Evolutionary conservation across 2,329 filamentous ascomycete genomes (phyloP).

Genomic region (Phialocephala sp.): DNA sequence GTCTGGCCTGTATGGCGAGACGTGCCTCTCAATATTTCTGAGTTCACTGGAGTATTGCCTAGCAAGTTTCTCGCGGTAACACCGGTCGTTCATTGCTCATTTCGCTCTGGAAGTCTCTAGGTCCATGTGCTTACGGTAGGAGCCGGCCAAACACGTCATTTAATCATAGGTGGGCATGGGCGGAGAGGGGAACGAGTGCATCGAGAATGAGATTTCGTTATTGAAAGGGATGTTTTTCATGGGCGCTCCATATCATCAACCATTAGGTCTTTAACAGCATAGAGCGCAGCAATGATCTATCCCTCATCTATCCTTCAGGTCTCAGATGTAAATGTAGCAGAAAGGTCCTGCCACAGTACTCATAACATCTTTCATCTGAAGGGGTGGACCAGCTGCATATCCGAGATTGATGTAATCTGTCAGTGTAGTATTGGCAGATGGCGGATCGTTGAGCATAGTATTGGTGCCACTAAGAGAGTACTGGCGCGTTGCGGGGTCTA

Average conservation of each 20-base stretch:
- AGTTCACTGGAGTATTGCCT: no score
- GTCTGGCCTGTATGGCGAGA: no score
- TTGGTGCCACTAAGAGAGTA: constrained; percentile 46
- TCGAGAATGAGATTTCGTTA: background rate
- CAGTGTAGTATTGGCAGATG: constrained; percentile 49
- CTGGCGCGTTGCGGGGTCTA: constrained; percentile 42
- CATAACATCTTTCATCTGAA: constrained; percentile 22
- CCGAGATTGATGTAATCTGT: constrained; percentile 19
- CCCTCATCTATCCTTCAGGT: background rate
- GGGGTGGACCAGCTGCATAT: constrained; percentile 5
- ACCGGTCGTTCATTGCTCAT: no score
- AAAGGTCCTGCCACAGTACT: constrained; percentile 21
- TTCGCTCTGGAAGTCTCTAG: background rate
- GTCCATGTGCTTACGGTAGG: background rate
- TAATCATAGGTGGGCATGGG: background rate
- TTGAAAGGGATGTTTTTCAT: background rate
- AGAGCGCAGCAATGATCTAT: background rate
- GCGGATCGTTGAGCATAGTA: constrained; percentile 49
- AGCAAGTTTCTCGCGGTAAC: no score
- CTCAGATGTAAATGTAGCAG: constrained; percentile 22
- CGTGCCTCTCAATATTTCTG: no score
- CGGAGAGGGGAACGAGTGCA: no score
- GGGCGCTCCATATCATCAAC: background rate
- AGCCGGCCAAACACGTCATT: background rate
- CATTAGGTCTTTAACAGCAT: background rate